Conservation (phyloP, 1,284 basidiomycete species). For the Peniophora sp. region DNA sequence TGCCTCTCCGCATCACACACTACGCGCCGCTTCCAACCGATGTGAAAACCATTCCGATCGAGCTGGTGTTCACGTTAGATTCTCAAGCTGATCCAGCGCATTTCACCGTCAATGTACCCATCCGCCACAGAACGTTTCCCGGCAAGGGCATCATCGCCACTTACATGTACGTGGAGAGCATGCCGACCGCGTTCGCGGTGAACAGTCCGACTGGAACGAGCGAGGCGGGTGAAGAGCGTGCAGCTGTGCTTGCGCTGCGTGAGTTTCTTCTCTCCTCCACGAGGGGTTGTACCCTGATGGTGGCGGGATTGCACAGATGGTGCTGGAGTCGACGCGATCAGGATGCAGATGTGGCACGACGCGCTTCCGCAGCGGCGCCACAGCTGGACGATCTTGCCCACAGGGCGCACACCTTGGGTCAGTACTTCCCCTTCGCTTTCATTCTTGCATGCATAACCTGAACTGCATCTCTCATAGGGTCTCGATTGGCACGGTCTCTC, state of each 20-base stretch:
- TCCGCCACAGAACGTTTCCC: slow-evolving; percentile 27
- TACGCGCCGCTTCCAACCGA: slow-evolving; percentile 3
- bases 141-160: slow-evolving; percentile 37
- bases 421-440: slow-evolving; percentile 6
- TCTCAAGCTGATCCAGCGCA: neutral
- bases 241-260: slow-evolving; percentile 70
- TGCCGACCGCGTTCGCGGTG: slow-evolving; percentile 49
- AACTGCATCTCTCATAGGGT: slow-evolving; percentile 49
- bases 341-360: slow-evolving; percentile 46
- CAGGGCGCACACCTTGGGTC: slow-evolving; percentile 72
- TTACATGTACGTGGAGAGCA: slow-evolving; percentile 47
- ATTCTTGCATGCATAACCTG: neutral
- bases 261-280: slow-evolving; percentile 17
- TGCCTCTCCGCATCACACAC: slow-evolving; percentile 45
- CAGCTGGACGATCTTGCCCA: slow-evolving; percentile 68
- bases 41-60: neutral
- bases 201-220: slow-evolving; percentile 38
- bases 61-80: neutral
- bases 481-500: slow-evolving; percentile 83
- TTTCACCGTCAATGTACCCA: slow-evolving; percentile 28
- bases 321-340: slow-evolving; percentile 66
- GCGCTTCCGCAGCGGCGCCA: slow-evolving; percentile 47
- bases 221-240: slow-evolving; percentile 11
- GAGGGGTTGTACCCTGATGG: neutral
- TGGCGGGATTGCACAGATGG: slow-evolving; percentile 48